A percentile compares a stretch with the other conserved stretches of the same genome.
These are phyloP conservation scores for Heterobasidion occidentale DNA, from an alignment of 1,284 basidiomycete genomes.

Conservation along the genomic window DNA sequence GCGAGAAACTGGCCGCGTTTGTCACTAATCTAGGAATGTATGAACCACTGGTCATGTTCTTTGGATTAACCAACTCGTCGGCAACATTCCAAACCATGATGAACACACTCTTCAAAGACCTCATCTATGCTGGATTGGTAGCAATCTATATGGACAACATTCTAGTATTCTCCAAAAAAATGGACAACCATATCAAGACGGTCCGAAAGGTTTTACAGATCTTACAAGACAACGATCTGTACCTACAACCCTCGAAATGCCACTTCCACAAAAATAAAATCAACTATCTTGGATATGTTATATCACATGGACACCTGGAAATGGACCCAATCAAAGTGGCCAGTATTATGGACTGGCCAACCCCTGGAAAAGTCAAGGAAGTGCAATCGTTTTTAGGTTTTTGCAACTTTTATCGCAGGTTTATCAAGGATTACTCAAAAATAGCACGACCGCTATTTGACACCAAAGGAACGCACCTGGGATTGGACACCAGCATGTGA, in stretches of 20 bases:
- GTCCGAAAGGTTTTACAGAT: not conserved
- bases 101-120: not conserved
- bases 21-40: not conserved
- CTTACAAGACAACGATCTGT: not conserved
- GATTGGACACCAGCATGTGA: not conserved
- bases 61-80: not conserved
- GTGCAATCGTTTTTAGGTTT: not conserved
- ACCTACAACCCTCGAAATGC: not conserved
- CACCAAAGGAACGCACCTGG: not conserved
- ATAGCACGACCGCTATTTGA: not conserved
- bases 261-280: not conserved
- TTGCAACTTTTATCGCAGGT: not conserved
- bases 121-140: not conserved
- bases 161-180: not conserved
- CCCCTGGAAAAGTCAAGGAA: not conserved
- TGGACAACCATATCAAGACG: not conserved
- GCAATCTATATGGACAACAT: not conserved
- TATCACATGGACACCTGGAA: not conserved
- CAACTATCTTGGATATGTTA: not conserved
- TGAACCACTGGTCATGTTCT: not conserved
- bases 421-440: not conserved
- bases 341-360: not conserved
- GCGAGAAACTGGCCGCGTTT: not conserved
- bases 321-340: not conserved
- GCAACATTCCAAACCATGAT: not conserved